Evolutionary conservation across 805 yeast species (phyloP), one percentile per base, ranked within the genome.

Genomic region (Saccharomycopsis sp.): DNA sequence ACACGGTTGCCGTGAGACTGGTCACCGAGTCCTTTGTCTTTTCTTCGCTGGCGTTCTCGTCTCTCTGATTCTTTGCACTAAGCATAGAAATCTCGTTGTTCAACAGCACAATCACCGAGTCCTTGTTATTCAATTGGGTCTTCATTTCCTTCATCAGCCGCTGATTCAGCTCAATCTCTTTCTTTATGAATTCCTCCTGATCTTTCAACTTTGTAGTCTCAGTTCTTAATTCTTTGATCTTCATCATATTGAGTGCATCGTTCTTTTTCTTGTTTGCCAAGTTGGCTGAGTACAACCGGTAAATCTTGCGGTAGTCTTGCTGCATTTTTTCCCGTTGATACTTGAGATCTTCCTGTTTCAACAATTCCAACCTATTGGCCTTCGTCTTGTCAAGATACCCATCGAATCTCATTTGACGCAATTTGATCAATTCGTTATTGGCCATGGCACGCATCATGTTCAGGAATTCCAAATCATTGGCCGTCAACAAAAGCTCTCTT

Each of bases 181-280:
- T 19, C n/a, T 23, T 29, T n/a, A 21, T 25, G 27, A 10, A 9
- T 9, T 13, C 13, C 18, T 13, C 34, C 9, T 13, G 34, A 12
- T 13, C 23, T 19, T 39, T 29, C 22, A 43, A 29, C 4, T 26
- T 13, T 50, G 56, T 15, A 46, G 22, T 30, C 43, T 54, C 43
- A 42, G 27, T 37, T 39, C 36, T 48, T 30, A 48, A 36, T 3
- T 19, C 21, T 18, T 33, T 38, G 13, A 39, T 30, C 20, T 48
- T 40, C 16, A 18, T 31, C 33, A 32, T 22, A 27, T 37, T 39
- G 25, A 17, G 12, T 13, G 38, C 34, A 18, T 39, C 49, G 30
- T 39, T 38, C 5, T 19, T 39, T 27, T 29, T 38, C 25, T 35
- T 17, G 32, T n/a, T 27, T 36, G 17, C 9, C 22, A n/a, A 22